A percentile compares a stretch with the other conserved stretches of the same genome.
These are phyloP conservation scores for Lactifluus hygrophoroides DNA, from an alignment of 768 basidiomycete species.

Conservation along the genomic window DNA sequence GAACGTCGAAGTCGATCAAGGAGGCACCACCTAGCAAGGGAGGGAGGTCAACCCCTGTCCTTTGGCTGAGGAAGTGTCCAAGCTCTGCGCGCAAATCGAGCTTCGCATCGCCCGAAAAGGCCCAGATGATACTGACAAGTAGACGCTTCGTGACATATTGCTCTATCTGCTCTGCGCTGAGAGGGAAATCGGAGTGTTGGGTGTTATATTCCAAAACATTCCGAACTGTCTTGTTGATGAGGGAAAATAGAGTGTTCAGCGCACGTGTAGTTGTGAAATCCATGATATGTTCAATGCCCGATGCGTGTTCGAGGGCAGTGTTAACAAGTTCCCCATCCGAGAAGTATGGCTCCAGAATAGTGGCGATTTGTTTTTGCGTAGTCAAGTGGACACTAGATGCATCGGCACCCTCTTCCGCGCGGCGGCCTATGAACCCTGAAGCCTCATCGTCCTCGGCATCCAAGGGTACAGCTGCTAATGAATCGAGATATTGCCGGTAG, in stretches of 20 bases:
- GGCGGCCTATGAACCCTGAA: constrained; percentile 52
- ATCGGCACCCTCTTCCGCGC: constrained; percentile 43
- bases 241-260: constrained; percentile 91
- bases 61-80: constrained; percentile 77
- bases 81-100: constrained; percentile 81
- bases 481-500: constrained; percentile 78
- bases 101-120: constrained; percentile 95
- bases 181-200: constrained; percentile 92
- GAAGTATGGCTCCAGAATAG: constrained; percentile 76
- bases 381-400: constrained; percentile 47
- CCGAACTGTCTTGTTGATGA: constrained; percentile 91
- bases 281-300: constrained; percentile 95
- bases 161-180: constrained; percentile 75
- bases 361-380: constrained; percentile 69
- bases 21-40: constrained; percentile 66
- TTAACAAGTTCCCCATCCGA: constrained; percentile 73
- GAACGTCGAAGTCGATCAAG: constrained; percentile 92
- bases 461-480: constrained; percentile 63
- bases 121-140: constrained; percentile 92
- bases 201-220: constrained; percentile 92
- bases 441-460: constrained; percentile 87
- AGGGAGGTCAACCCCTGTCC: constrained; percentile 87
- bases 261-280: constrained; percentile 91
- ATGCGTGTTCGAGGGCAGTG: constrained; percentile 69
- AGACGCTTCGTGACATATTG: constrained; percentile 87